Evolutionary conservation across 352 stramenopile genomes (phyloP).

Genomic region (Globisporangium megalacanthum): DNA sequence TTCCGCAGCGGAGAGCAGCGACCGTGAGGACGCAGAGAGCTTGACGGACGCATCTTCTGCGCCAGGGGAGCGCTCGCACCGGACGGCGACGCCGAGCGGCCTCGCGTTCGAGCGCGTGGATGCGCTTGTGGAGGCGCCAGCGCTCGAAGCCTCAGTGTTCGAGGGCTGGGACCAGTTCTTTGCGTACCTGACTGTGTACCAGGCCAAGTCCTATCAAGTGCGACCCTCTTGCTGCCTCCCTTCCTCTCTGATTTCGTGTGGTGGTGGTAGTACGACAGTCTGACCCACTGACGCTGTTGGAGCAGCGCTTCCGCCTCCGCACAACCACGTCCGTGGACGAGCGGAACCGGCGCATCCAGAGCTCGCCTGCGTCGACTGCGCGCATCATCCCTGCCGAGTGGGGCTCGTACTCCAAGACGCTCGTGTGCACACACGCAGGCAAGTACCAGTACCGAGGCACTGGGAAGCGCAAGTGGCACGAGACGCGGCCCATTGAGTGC

Average conservation of each 20-base stretch:
- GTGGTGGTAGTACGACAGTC: background rate
- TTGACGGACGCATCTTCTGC: background rate
- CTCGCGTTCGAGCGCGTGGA: background rate
- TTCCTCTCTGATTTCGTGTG: background rate
- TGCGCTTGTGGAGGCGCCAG: constrained; percentile 1
- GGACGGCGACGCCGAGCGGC: background rate
- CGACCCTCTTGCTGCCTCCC: background rate
- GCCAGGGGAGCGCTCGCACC: background rate
- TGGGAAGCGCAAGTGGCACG: constrained; percentile 11
- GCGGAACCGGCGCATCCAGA: constrained; percentile 2
- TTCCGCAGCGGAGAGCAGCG: background rate
- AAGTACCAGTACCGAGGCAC: constrained; percentile 13
- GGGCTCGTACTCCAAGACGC: constrained; percentile 18
- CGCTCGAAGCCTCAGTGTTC: background rate
- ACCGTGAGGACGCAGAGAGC: background rate
- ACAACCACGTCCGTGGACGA: constrained; percentile 5
- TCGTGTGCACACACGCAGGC: constrained; percentile 17
- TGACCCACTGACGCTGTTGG: background rate
- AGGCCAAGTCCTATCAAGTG: constrained; percentile 1
- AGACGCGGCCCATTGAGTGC: constrained; percentile 15
- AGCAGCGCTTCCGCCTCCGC: constrained; percentile 3
- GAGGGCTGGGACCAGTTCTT: constrained; percentile 6
- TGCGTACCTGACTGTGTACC: background rate
- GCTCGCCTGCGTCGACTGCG: constrained; percentile 1
- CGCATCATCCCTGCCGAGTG: constrained; percentile 7